Percentiles rank a stretch among this genome's conserved stretches.
These are phyloP conservation scores for Colletotrichum graminicola DNA, from an alignment of 2,329 filamentous ascomycete genomes.

Conservation along the genomic window DNA sequence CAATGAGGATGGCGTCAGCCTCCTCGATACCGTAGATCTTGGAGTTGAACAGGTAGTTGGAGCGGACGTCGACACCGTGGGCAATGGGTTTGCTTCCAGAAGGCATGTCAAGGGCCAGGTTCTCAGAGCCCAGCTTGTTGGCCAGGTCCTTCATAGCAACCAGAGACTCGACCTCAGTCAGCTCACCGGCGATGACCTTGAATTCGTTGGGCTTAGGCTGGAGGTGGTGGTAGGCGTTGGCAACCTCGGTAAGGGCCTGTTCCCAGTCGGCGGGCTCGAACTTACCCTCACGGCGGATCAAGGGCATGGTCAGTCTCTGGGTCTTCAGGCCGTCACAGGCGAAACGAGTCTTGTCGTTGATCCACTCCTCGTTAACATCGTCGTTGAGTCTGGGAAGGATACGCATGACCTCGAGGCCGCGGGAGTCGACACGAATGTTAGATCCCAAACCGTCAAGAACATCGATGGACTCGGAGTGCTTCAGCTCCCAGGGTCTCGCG, in stretches of 20 bases:
- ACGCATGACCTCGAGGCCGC: slow-evolving; percentile 96
- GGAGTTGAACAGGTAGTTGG: slow-evolving; percentile 98
- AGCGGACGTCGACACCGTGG: slow-evolving; percentile 92
- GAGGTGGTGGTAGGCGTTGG: slow-evolving; percentile 81
- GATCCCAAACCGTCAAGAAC: slow-evolving; percentile 93
- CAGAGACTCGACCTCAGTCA: slow-evolving; percentile 91
- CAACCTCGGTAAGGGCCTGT: slow-evolving; percentile 90
- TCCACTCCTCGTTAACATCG: slow-evolving; percentile 99
- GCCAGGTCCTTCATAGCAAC: slow-evolving; percentile 97
- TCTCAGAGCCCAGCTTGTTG: slow-evolving; percentile 96
- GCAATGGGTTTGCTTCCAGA: slow-evolving; percentile 85
- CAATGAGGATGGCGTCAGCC: slow-evolving; percentile 89
- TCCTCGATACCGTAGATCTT: slow-evolving; percentile 94
- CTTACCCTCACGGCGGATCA: slow-evolving; percentile 88
- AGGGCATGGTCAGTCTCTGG: slow-evolving; percentile 91
- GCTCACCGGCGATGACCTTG: slow-evolving; percentile 91
- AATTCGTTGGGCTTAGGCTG: slow-evolving; percentile 93
- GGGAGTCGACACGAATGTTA: slow-evolving; percentile 92
- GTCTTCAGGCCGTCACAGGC: slow-evolving; percentile 97
- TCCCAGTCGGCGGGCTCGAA: slow-evolving; percentile 97
- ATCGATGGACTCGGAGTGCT: slow-evolving; percentile 95
- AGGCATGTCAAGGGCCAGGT: slow-evolving; percentile 91
- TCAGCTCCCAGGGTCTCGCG: slow-evolving; percentile 95
- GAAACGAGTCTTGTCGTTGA: slow-evolving; percentile 98
- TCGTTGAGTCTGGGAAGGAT: slow-evolving; percentile 94